Percentiles rank a stretch among this genome's conserved stretches.
Conservation (phyloP, 1,284 basidiomycete genomes). For the Ustilago vetiveriae region DNA sequence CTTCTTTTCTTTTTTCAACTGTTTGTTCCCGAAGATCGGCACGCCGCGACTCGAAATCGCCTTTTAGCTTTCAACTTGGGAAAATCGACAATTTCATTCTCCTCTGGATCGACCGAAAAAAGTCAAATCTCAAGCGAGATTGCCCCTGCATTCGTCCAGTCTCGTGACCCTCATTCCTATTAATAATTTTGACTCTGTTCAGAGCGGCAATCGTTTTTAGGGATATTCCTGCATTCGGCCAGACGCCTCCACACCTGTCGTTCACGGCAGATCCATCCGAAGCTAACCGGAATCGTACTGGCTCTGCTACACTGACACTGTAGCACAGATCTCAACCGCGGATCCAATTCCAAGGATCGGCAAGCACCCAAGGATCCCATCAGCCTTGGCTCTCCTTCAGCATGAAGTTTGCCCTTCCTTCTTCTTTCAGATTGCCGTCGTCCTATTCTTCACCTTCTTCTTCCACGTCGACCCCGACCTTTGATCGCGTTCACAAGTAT, state of each 20-base stretch:
- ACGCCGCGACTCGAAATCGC: slow-evolving; percentile 4
- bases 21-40: background rate
- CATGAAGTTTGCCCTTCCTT: slow-evolving; percentile 29
- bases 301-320: too few relatives aligned
- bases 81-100: too few relatives aligned
- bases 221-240: too few relatives aligned
- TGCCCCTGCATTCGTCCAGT: background rate
- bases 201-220: too few relatives aligned
- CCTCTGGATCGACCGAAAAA: background rate
- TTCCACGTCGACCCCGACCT: slow-evolving; percentile 22
- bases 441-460: slow-evolving; percentile 13
- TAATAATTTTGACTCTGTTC: background rate
- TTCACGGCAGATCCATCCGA: too few relatives aligned
- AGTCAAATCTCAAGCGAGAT: background rate
- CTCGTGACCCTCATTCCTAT: slow-evolving; percentile 1
- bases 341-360: too few relatives aligned
- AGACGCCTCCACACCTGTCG: background rate
- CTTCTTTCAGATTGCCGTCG: background rate
- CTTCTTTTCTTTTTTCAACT: background rate
- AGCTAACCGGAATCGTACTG: too few relatives aligned
- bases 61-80: background rate
- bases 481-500: slow-evolving; percentile 48
- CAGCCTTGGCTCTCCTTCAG: background rate
- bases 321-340: too few relatives aligned
- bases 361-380: background rate